Conservation (phyloP, 495 filamentous ascomycete species). For the Glarea lozoyensis region DNA sequence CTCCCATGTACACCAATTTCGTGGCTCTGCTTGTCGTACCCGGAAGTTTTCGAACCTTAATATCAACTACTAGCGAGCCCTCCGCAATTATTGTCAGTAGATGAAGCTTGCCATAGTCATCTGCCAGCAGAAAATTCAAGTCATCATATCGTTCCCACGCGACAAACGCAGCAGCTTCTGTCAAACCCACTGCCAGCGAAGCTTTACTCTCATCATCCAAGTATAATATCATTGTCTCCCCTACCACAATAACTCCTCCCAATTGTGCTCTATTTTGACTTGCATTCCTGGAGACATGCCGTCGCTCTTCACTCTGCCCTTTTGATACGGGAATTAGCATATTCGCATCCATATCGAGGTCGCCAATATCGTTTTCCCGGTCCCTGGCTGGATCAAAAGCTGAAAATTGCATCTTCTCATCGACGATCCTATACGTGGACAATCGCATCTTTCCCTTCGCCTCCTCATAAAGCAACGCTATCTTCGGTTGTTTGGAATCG, state of each 20-base stretch:
- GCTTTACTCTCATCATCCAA: slow-evolving; percentile 63
- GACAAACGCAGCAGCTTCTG: slow-evolving; percentile 72
- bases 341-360: slow-evolving; percentile 63
- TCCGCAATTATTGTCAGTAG: slow-evolving; percentile 67
- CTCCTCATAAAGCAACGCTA: slow-evolving; percentile 81
- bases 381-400: slow-evolving; percentile 36
- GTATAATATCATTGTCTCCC: slow-evolving; percentile 78
- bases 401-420: slow-evolving; percentile 38
- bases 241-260: slow-evolving; percentile 73
- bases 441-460: slow-evolving; percentile 56
- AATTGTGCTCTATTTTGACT: slow-evolving; percentile 36
- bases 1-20: slow-evolving; percentile 69
- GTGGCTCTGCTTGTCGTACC: slow-evolving; percentile 66
- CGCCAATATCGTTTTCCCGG: slow-evolving; percentile 41
- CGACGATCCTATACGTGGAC: slow-evolving; percentile 45
- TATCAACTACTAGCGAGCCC: slow-evolving; percentile 50
- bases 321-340: slow-evolving; percentile 77
- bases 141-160: slow-evolving; percentile 80
- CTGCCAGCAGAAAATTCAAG: slow-evolving; percentile 74
- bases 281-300: slow-evolving; percentile 41
- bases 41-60: slow-evolving; percentile 58
- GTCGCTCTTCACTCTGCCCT: slow-evolving; percentile 37
- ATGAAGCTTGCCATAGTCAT: slow-evolving; percentile 80
- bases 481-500: slow-evolving; percentile 58
- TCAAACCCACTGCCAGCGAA: slow-evolving; percentile 47